phyloP scores from a whole-genome alignment of 202 grass and related monocot genomes.

The Dendrocalamus latiflorus region DNA sequence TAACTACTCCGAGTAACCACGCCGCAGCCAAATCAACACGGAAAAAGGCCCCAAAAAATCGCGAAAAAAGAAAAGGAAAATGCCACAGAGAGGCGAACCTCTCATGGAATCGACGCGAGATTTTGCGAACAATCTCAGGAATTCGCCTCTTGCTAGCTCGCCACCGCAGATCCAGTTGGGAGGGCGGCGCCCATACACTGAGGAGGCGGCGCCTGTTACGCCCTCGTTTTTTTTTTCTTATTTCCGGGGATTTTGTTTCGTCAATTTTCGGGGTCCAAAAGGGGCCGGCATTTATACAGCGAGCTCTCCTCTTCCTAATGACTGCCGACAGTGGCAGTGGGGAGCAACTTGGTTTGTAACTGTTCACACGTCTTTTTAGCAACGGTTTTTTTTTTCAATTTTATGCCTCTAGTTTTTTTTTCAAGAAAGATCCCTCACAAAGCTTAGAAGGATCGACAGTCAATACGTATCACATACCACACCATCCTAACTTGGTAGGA shows the following conservation, averaged over 20 bases:
- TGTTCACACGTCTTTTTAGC: not conserved
- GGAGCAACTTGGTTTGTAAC: not conserved
- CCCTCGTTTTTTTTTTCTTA: not conserved
- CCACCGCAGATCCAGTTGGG: slow-evolving; percentile 37
- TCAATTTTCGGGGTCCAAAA: slow-evolving; percentile 27
- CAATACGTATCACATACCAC: no score
- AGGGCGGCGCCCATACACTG: slow-evolving; percentile 29
- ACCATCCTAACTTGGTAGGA: no score
- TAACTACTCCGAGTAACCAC: not conserved
- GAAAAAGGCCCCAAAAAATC: not conserved
- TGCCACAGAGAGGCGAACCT: not conserved
- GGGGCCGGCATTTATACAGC: slow-evolving; percentile 11
- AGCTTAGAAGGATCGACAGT: no score
- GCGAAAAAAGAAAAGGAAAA: not conserved
- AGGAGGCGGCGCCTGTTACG: slow-evolving; percentile 19
- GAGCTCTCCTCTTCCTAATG: slow-evolving; percentile 23
- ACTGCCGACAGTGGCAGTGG: slow-evolving; percentile 55
- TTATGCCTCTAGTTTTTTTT: no score
- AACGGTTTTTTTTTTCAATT: no score
- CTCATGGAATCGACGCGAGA: slow-evolving; percentile 29
- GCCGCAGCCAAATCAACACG: not conserved
- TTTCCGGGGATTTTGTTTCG: slow-evolving; percentile 11
- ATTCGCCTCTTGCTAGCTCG: not conserved
- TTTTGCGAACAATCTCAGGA: slow-evolving; percentile 9
- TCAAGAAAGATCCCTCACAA: no score